Evolutionary conservation across 305 asterid species (phyloP), one percentile per base, ranked within the genome.

Genomic region (Fraxinus sp.): DNA sequence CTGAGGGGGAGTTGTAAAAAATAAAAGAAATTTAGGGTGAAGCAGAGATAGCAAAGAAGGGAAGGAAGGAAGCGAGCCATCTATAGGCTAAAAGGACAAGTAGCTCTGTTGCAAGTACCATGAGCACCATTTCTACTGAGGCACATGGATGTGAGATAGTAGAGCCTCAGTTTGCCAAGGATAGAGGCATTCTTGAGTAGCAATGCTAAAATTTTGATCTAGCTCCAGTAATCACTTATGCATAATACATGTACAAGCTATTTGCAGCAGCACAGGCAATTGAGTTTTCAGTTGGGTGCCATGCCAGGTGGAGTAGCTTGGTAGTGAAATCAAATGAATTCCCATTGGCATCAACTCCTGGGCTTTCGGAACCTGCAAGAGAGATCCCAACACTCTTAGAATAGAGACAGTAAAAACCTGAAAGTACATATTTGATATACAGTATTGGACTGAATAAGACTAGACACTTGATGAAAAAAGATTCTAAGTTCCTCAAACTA

Each of bases 191-290:
- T 83, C 88, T 89, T 86, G 37, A 76, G 81, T 82, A 85, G 89
- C 87, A 82, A 86, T 7, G 83, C 84, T 83, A 89, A 28, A 88
- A 85, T 85, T 82, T 91, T 85, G 76, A 64, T 88, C 86, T 80
- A 78, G 86, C 82, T 83, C 64, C 82, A 79, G 87, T 36, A 49
- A 83, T 36, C 86, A 77, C 82, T 90, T 88, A 95, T 73, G 99
- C 97, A 83, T 94, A 90, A 86, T 95, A 95, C 99, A 95, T 95
- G 85, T 95, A 95, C 96, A 95, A 86, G 91, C 99, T 95, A 88
- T 95, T 95, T 70, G 99, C 99, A 88, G 98, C 97, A 77, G 99
- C 99, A 88, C 99, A 95, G 55, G 99, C 99, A 62, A 95, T 87
- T 24, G 97, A 91, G 86, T 95, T 95, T 87, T 95, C 99, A 26